Evolutionary conservation across 306 rosid genomes (phyloP).

Genomic region (Acacia crassicarpa): DNA sequence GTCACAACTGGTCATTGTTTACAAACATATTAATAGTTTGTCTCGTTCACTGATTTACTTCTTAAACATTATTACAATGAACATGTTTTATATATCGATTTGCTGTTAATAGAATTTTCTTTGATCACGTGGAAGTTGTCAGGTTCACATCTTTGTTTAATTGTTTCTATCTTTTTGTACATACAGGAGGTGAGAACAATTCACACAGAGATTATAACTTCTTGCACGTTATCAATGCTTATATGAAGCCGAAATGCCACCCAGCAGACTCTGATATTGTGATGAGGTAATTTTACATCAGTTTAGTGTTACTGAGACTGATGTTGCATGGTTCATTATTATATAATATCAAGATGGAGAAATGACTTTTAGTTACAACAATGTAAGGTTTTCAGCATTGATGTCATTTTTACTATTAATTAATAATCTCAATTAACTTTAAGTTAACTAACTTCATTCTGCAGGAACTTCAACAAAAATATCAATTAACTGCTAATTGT

Average conservation of each 20-base stretch:
- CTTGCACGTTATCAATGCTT: conserved; percentile 69
- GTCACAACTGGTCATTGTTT: background rate
- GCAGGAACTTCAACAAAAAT: no score
- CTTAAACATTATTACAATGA: background rate
- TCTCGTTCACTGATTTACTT: background rate
- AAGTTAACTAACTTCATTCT: no score
- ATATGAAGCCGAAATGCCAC: conserved; percentile 77
- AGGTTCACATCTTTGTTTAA: conserved; percentile 8
- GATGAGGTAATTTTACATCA: conserved; percentile 43
- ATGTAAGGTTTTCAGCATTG: no score
- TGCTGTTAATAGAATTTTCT: background rate
- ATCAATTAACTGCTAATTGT: no score
- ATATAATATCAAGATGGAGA: background rate
- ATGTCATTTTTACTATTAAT: no score
- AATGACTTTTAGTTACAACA: no score
- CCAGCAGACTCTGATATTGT: conserved; percentile 66
- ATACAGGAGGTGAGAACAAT: conserved; percentile 45
- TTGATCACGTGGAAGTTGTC: background rate
- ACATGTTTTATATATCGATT: background rate
- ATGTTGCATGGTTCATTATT: conserved; percentile 14
- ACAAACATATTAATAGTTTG: background rate
- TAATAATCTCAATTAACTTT: no score
- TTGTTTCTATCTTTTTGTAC: conserved; percentile 24
- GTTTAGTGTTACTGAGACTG: conserved; percentile 24
- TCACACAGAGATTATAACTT: conserved; percentile 33